Evolutionary conservation across 2,329 filamentous ascomycete genomes (phyloP).

Genomic region (Colletotrichum tropicale): DNA sequence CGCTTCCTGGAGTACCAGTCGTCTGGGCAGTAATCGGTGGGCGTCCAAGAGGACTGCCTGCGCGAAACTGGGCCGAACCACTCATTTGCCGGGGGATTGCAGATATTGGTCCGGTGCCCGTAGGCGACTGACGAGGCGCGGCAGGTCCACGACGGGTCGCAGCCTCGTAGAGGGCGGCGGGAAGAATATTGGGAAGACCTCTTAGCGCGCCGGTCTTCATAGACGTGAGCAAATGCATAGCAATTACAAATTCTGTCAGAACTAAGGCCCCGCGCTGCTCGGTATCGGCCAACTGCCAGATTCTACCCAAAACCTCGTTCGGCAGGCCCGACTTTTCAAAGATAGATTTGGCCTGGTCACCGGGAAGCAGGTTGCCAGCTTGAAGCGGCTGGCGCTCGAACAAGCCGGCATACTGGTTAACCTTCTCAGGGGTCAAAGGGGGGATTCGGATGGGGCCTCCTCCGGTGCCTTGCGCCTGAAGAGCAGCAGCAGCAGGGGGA

Average conservation of each 20-base stretch:
- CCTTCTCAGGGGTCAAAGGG: constrained; percentile 85
- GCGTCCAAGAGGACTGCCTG: constrained; percentile 62
- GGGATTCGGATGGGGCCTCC: constrained; percentile 82
- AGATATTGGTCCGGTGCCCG: constrained; percentile 60
- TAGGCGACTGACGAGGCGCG: constrained; percentile 53
- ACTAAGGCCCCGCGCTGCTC: constrained; percentile 89
- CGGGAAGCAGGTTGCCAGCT: constrained; percentile 74
- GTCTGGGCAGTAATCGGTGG: constrained; percentile 50
- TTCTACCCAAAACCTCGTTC: constrained; percentile 89
- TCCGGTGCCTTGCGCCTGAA: constrained; percentile 64
- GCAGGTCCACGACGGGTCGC: constrained; percentile 68
- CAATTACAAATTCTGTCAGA: constrained; percentile 92
- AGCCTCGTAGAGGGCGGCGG: constrained; percentile 87
- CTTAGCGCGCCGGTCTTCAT: constrained; percentile 85
- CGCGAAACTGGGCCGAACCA: constrained; percentile 68
- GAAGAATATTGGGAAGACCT: constrained; percentile 78
- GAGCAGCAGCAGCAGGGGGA: constrained; percentile 49
- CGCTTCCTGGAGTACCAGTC: constrained; percentile 42
- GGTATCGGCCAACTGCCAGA: constrained; percentile 94
- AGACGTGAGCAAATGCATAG: constrained; percentile 95
- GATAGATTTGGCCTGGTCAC: constrained; percentile 88
- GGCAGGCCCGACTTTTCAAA: constrained; percentile 92
- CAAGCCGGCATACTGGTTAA: constrained; percentile 83
- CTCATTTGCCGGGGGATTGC: constrained; percentile 85
- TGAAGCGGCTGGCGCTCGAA: constrained; percentile 89